phyloP scores from a whole-genome alignment of 192 early-diverging fungal species.

The Rhizophagus sp. region DNA sequence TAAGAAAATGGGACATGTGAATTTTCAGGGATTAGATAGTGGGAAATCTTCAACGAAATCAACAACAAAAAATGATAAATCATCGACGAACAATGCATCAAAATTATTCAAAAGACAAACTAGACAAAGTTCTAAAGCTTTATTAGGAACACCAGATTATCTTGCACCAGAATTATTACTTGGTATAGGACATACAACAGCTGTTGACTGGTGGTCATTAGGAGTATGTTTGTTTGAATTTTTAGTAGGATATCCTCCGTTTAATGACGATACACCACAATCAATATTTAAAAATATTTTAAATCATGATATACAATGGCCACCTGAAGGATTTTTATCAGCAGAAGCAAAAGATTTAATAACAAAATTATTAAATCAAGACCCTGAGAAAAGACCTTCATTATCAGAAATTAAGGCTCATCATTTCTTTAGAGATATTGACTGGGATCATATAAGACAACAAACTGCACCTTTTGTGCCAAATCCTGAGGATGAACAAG shows the following conservation, averaged over 20 bases:
- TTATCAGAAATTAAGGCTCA: constrained; percentile 71
- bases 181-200: constrained; percentile 78
- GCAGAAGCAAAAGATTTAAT: constrained; percentile 72
- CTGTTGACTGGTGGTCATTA: constrained; percentile 96
- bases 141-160: constrained; percentile 92
- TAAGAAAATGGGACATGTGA: not conserved
- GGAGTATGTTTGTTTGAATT: constrained; percentile 93
- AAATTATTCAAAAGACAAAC: constrained; percentile 34
- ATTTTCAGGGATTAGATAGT: constrained; percentile 13
- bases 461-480: constrained; percentile 87
- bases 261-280: constrained; percentile 84
- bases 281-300: constrained; percentile 90
- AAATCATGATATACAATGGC: constrained; percentile 69
- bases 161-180: constrained; percentile 91
- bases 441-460: constrained; percentile 75
- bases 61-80: not conserved
- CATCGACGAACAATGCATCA: constrained; percentile 5
- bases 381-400: constrained; percentile 65
- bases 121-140: constrained; percentile 46
- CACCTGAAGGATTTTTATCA: constrained; percentile 57
- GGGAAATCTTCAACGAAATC: not conserved
- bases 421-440: constrained; percentile 72
- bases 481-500: constrained; percentile 72
- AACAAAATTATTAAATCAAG: constrained; percentile 69
- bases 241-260: constrained; percentile 86